Evolutionary conservation across 2,329 filamentous ascomycete genomes (phyloP).

Genomic region (Metarhizium anisopliae): DNA sequence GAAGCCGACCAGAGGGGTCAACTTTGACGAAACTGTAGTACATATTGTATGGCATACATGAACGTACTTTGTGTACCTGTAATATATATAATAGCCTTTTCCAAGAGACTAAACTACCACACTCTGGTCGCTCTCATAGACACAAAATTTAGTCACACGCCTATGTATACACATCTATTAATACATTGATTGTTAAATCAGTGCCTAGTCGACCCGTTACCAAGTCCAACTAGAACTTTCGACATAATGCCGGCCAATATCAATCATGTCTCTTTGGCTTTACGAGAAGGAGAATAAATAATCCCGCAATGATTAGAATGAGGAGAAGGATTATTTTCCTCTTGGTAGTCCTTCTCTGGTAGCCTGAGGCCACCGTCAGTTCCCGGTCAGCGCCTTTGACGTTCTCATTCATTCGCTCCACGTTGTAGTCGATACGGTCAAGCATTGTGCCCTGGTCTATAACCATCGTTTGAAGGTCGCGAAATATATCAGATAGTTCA

Average conservation of each 20-base stretch:
- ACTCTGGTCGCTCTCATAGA: neutral
- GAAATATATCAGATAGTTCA: conserved; percentile 91
- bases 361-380: conserved; percentile 76
- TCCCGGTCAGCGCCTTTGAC: conserved; percentile 92
- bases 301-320: conserved; percentile 70
- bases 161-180: neutral
- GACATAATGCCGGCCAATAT: neutral
- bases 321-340: conserved; percentile 89
- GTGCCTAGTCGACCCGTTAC: conserved; percentile 2
- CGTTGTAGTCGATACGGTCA: conserved; percentile 95
- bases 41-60: neutral
- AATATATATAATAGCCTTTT: conserved; percentile 5
- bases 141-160: neutral
- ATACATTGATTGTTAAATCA: neutral
- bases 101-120: neutral
- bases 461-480: conserved; percentile 91
- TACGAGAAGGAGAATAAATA: conserved; percentile 75
- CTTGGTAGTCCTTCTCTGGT: conserved; percentile 82
- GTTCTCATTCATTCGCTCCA: conserved; percentile 88
- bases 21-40: neutral
- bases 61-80: neutral
- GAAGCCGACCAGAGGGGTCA: neutral
- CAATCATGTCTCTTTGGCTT: conserved; percentile 58
- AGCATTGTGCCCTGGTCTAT: conserved; percentile 87
- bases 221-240: neutral